Evolutionary conservation across 1,284 basidiomycete species (phyloP), one percentile per base, ranked within the genome.

Genomic region (Cryptococcus sp.): DNA sequence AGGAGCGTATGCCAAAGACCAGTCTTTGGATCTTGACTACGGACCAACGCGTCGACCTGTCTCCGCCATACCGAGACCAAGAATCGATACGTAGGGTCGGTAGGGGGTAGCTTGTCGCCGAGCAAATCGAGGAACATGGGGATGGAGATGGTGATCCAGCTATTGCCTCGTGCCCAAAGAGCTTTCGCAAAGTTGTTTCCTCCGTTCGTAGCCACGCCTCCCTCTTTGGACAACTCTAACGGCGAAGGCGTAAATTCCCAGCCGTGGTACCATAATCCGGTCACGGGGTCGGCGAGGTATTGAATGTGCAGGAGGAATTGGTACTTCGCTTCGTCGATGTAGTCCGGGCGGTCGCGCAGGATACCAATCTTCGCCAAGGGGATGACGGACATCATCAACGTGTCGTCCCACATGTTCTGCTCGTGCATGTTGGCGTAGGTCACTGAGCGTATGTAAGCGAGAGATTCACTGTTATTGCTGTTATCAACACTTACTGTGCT

Each of bases 371-470:
- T 86, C 13, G 85, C 80, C 34, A 87, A 75, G 3, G 85, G 85
- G 46, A 75, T 69, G 25, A 70, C 74, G 11, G 80, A 80, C 85
- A 86, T 86, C 84, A 85, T 85, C 57, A 86, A 76, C 3, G 85
- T 86, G 70, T 87, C 85, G 71, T 86, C 85, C 85, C 85, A 86
- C 4, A 86, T 70, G 62, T 87, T 83, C 61, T 84, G 82, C 59
- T 82, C 65, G 73, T 86, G 83, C 52, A 81, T 77, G 20, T 75
- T 73, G 25, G 81, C 71, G 72, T 86, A 86, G 5, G 85, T 86
- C 64, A 79, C 70, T 73, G 58, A 1, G 19, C n/a, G 20, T 48
- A n/a, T 8, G 19, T 45, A 46, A 46, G 54, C 23, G 43, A 39
- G n/a, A 46, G 16, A 8, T 3, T 40, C 23, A 46, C 34, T 3